Percentiles rank a stretch among this genome's conserved stretches.
Conservation (phyloP, 768 basidiomycete species). For the Phlegmacium glaucopus region DNA sequence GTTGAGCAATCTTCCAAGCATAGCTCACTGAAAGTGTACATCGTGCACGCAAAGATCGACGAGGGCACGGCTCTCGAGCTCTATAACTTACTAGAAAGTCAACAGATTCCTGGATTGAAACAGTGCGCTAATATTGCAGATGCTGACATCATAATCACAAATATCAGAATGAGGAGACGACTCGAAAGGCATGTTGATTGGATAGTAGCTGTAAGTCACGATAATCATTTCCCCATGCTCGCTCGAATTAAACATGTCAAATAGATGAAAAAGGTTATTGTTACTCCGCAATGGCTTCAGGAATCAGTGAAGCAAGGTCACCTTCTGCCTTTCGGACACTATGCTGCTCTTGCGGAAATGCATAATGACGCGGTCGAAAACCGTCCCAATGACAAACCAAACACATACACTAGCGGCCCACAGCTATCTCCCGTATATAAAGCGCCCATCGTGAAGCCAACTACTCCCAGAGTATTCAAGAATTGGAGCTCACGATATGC, state of each 20-base stretch:
- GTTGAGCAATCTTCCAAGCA: background rate
- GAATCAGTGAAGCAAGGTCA: slow-evolving; percentile 47
- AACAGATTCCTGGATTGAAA: slow-evolving; percentile 18
- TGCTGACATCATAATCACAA: slow-evolving; percentile 67
- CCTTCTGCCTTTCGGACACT: slow-evolving; percentile 49
- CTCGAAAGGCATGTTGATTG: slow-evolving; percentile 69
- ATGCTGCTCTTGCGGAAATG: slow-evolving; percentile 53
- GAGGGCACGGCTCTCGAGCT: slow-evolving; percentile 32
- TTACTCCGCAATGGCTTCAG: slow-evolving; percentile 69
- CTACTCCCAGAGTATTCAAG: slow-evolving; percentile 16
- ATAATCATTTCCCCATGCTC: background rate
- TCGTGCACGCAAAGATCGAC: slow-evolving; percentile 38
- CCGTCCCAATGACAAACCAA: slow-evolving; percentile 36
- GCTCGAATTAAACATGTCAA: background rate
- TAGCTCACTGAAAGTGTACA: slow-evolving; percentile 24
- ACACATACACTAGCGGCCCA: too few species aligned
- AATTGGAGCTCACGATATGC: slow-evolving; percentile 48
- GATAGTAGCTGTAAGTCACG: slow-evolving; percentile 54
- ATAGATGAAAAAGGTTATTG: slow-evolving; percentile 65
- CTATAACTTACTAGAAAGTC: slow-evolving; percentile 30
- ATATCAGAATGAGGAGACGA: slow-evolving; percentile 60
- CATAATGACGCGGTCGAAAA: slow-evolving; percentile 41
- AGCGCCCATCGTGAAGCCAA: slow-evolving; percentile 15
- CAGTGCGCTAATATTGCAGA: slow-evolving; percentile 38
- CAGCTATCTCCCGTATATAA: background rate